A percentile compares a stretch with the other conserved stretches of the same genome.
Conservation (phyloP, 306 rosid species). For the Vigna nakashimae region DNA sequence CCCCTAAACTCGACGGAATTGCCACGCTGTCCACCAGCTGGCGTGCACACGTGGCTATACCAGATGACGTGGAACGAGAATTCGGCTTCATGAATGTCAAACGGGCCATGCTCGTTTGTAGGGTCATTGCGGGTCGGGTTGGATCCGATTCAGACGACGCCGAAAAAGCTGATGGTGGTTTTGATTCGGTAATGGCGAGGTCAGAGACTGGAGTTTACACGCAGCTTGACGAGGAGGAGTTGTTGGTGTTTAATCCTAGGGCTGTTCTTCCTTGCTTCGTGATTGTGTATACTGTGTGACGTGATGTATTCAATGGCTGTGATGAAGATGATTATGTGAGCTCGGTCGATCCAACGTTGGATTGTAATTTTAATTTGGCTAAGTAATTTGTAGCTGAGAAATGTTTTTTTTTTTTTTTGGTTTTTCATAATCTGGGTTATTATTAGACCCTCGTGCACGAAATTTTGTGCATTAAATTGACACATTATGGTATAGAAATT, state of each 20-base stretch:
- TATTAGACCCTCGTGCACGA: slow-evolving; percentile 25
- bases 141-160: slow-evolving; percentile 65
- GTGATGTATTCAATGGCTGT: neutral
- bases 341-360: slow-evolving; percentile 36
- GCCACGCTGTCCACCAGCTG: slow-evolving; percentile 87
- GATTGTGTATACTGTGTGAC: slow-evolving; percentile 77
- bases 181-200: slow-evolving; percentile 77
- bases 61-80: slow-evolving; percentile 82
- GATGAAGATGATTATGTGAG: neutral
- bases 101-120: slow-evolving; percentile 87
- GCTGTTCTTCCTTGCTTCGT: slow-evolving; percentile 99
- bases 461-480: slow-evolving; percentile 36
- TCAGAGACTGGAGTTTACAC: slow-evolving; percentile 66
- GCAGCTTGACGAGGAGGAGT: slow-evolving; percentile 82
- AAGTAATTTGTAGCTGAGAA: slow-evolving; percentile 43
- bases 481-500: slow-evolving; percentile 36
- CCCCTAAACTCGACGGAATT: slow-evolving; percentile 86
- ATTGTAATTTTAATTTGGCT: slow-evolving; percentile 43
- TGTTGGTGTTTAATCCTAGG: slow-evolving; percentile 88
- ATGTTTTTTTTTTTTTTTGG: neutral
- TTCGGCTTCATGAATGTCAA: slow-evolving; percentile 88
- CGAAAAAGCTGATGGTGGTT: slow-evolving; percentile 72
- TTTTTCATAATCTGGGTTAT: slow-evolving; percentile 21
- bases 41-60: slow-evolving; percentile 87
- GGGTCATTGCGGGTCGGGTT: slow-evolving; percentile 92